Evolutionary conservation across 805 yeast species (phyloP), one percentile per base, ranked within the genome.

Genomic region (Metschnikowia drakensbergensis): DNA sequence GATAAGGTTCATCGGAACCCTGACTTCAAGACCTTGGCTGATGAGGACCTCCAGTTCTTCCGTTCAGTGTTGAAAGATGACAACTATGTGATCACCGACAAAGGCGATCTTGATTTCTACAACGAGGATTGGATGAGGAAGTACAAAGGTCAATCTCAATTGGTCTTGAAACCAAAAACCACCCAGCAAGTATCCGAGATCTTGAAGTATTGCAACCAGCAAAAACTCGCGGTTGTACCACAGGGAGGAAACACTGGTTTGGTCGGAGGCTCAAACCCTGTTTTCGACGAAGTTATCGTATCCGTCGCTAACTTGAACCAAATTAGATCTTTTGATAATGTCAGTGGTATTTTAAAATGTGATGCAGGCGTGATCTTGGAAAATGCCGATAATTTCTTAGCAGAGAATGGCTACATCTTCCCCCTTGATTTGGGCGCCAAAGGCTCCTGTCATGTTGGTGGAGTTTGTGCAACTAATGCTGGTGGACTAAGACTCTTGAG

Each of bases 161-260:
- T 92, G 28, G 90, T 89, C 1, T 73, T 91, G 55, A 88, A 85
- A 65, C 98, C 98, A 33, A 85, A 83, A 59, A 78, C 86, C 10
- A 81, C 88, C 2, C 82, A 84, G 53, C 91, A 91, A 65, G 84
- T 92, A 13, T 76, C 91, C 2, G 62, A 81, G 58, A 88, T 92
- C 53, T 62, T 92, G 62, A 82, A 81, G 64, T 85, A 89, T 68
- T 88, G 96, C 72, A 86, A 86, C 61, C 87, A 83, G 29, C 68
- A 82, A 42, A 80, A 77, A 51, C 67, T 91, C 28, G 96, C 97
- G 0, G 82, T 91, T 42, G 96, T 89, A 7, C 97, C 98, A 11
- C 97, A 92, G 69, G 97, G 97, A 63, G 98, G 98, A 58, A 91
- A 92, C 68, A 92, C 97, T 1, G 97, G 97, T 27, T 76, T 91